Percentiles rank a stretch among this genome's conserved stretches.
Evolutionary conservation across 2,329 filamentous ascomycete genomes (phyloP).

Genomic region (Aspergillus jensenii): DNA sequence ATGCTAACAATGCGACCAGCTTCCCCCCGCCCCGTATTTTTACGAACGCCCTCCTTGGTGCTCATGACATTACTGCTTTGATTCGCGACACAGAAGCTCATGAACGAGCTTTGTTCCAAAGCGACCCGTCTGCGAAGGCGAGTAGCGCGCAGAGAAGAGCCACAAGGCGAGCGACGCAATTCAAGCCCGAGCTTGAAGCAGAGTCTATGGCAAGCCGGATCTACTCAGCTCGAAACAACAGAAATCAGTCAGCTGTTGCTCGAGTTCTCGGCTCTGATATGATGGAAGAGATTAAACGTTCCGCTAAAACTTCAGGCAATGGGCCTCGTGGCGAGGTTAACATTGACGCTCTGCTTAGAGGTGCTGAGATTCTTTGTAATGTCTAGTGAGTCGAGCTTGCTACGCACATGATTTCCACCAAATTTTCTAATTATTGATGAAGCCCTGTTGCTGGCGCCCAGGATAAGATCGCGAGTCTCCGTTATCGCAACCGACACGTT

Average conservation of each 20-base stretch:
- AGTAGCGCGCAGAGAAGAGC: slow-evolving; percentile 46
- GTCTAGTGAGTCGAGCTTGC: slow-evolving; percentile 64
- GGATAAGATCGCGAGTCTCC: slow-evolving; percentile 72
- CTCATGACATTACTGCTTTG: slow-evolving; percentile 87
- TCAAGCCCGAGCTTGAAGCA: slow-evolving; percentile 38
- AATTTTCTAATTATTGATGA: slow-evolving; percentile 15
- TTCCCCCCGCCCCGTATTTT: slow-evolving; percentile 93
- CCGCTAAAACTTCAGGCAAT: slow-evolving; percentile 55
- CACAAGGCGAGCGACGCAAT: slow-evolving; percentile 51
- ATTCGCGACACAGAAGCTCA: slow-evolving; percentile 95
- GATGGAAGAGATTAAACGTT: slow-evolving; percentile 72
- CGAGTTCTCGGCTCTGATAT: slow-evolving; percentile 85
- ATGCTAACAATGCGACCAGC: slow-evolving; percentile 45
- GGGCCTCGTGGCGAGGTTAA: slow-evolving; percentile 69
- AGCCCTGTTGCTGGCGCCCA: slow-evolving; percentile 73
- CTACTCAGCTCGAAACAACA: slow-evolving; percentile 56
- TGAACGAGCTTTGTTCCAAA: slow-evolving; percentile 91
- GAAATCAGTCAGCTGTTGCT: slow-evolving; percentile 78
- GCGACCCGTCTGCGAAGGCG: slow-evolving; percentile 66
- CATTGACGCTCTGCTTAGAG: slow-evolving; percentile 77
- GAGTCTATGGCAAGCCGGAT: slow-evolving; percentile 48
- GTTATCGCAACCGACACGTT: slow-evolving; percentile 70
- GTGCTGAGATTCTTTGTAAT: slow-evolving; percentile 84
- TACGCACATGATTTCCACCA: background rate
- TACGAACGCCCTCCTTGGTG: slow-evolving; percentile 84